Percentiles rank a stretch among this genome's conserved stretches.
Evolutionary conservation across 441 rosid genomes (phyloP).

Genomic region (Arabidopsis hybrid): DNA sequence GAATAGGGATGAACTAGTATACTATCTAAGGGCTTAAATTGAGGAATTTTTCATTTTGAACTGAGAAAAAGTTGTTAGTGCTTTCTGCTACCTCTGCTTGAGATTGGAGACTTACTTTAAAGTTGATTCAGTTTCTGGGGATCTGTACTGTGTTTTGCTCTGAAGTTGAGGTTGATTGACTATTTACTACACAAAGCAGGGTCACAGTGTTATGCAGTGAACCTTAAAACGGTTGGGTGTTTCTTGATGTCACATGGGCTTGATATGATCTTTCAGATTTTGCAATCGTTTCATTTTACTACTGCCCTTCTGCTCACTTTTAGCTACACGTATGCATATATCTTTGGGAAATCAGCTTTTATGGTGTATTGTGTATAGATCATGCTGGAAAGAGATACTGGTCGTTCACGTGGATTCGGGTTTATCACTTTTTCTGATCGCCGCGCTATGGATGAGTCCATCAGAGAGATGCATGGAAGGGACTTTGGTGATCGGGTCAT

Average conservation of each 20-base stretch:
- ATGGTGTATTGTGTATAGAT: conserved; percentile 67
- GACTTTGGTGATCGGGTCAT: conserved; percentile 88
- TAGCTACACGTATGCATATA: conserved; percentile 36
- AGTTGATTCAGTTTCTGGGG: conserved; percentile 39
- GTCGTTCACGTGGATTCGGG: conserved; percentile 97
- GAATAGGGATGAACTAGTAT: conserved; percentile 22
- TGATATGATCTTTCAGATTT: conserved; percentile 41
- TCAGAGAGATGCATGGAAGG: conserved; percentile 94
- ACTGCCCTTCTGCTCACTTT: conserved; percentile 35
- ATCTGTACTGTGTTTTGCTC: conserved; percentile 37
- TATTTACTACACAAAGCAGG: conserved; percentile 30
- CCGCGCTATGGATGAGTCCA: conserved; percentile 94
- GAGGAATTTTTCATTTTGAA: conserved; percentile 8
- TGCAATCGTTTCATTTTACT: conserved; percentile 36
- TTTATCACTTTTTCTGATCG: conserved; percentile 95
- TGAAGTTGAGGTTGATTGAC: conserved; percentile 30
- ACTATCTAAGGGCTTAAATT: background rate
- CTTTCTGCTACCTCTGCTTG: conserved; percentile 31
- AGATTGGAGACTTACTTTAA: conserved; percentile 34
- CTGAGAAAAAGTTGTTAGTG: conserved; percentile 26
- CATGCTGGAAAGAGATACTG: conserved; percentile 95
- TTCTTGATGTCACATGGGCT: conserved; percentile 29
- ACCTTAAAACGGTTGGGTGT: conserved; percentile 31
- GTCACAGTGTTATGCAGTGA: conserved; percentile 25
- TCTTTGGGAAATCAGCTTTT: conserved; percentile 50